Conservation (phyloP, 73 alveolate species). For the Tetrahymena elliotti region DNA sequence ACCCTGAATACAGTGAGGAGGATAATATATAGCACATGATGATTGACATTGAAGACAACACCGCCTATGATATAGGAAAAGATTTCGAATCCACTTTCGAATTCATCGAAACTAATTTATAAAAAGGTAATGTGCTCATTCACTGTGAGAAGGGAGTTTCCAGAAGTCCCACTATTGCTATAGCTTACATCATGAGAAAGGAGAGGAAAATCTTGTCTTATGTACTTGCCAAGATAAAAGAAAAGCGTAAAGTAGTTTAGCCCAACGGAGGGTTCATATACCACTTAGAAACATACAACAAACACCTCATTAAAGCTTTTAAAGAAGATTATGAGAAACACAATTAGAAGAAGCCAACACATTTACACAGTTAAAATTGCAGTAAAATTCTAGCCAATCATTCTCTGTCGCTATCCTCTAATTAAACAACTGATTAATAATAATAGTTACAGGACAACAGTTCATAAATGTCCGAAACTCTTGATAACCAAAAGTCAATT, state of each 20-base stretch:
- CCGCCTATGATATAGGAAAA: background rate
- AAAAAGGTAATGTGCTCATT: background rate
- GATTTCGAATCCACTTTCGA: background rate
- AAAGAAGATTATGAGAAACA: background rate
- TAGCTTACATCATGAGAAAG: constrained; percentile 44
- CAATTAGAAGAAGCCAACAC: background rate
- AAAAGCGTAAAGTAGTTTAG: constrained; percentile 7
- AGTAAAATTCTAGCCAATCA: background rate
- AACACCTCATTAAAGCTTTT: background rate
- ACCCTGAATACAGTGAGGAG: background rate
- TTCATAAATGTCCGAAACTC: background rate
- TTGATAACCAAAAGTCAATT: background rate
- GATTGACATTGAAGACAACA: background rate
- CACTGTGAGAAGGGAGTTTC: constrained; percentile 50
- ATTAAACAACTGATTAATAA: background rate
- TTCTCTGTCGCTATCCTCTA: background rate
- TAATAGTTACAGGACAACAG: background rate
- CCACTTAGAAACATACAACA: constrained; percentile 43
- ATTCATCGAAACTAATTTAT: background rate
- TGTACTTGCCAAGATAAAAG: constrained; percentile 18
- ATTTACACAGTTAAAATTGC: background rate
- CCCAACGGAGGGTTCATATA: constrained; percentile 45
- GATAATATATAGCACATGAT: background rate
- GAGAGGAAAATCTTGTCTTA: constrained; percentile 19
- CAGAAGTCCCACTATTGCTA: constrained; percentile 44